Evolutionary conservation across 2,329 filamentous ascomycete genomes (phyloP).

Genomic region (Calonectria leucothoes): DNA sequence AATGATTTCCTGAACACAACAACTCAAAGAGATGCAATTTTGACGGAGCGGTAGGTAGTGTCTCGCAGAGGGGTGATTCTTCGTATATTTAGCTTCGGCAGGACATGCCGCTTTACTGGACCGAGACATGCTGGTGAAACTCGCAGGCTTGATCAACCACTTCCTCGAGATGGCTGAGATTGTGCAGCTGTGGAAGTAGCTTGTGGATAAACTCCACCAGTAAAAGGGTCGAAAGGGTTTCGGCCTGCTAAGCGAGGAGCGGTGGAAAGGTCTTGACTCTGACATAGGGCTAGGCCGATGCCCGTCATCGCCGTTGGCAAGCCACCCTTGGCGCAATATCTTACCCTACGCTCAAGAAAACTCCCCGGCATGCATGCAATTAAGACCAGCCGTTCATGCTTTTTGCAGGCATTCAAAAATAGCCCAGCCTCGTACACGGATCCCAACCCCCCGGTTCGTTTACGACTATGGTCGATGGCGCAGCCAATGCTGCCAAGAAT

Average conservation of each 20-base stretch:
- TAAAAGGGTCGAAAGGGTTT: background rate
- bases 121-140: background rate
- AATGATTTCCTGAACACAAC: background rate
- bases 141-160: background rate
- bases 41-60: background rate
- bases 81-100: background rate
- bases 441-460: background rate
- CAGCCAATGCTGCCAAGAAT: background rate
- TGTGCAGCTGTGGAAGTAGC: background rate
- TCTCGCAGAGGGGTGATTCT: background rate
- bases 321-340: background rate
- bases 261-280: background rate
- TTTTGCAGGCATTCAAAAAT: background rate
- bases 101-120: background rate
- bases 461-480: background rate
- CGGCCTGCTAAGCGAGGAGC: background rate
- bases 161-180: background rate
- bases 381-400: background rate
- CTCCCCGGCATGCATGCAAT: background rate
- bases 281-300: background rate
- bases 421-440: background rate
- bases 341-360: background rate
- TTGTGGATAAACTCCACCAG: background rate
- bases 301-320: background rate
- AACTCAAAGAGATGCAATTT: background rate